phyloP scores from a whole-genome alignment of 805 yeast genomes.

The Saccharomyces eubayanus region DNA sequence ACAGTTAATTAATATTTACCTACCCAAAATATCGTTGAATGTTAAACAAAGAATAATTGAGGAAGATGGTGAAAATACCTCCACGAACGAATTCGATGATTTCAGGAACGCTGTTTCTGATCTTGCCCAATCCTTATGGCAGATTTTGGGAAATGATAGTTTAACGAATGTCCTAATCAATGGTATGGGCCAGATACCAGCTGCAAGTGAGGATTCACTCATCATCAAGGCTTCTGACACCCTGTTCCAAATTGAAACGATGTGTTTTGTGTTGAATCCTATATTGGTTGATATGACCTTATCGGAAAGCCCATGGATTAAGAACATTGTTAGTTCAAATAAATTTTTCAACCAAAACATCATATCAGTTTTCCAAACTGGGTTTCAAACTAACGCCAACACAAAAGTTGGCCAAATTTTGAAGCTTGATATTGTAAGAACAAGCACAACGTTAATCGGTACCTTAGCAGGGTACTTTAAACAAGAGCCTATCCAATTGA shows the following conservation, averaged over 20 bases:
- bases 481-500: slow-evolving; percentile 16
- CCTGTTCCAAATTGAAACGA: slow-evolving; percentile 28
- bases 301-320: slow-evolving; percentile 25
- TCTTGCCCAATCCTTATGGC: slow-evolving; percentile 61
- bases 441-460: slow-evolving; percentile 23
- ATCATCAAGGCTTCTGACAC: slow-evolving; percentile 5
- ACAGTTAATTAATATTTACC: slow-evolving; percentile 52
- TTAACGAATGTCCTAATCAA: slow-evolving; percentile 25
- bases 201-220: slow-evolving; percentile 4
- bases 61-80: slow-evolving; percentile 19
- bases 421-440: slow-evolving; percentile 24
- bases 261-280: slow-evolving; percentile 23
- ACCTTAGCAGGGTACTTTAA: slow-evolving; percentile 25
- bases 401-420: slow-evolving; percentile 13
- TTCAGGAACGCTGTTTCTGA: slow-evolving; percentile 74
- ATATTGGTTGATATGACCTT: slow-evolving; percentile 23
- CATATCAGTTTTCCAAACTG: slow-evolving; percentile 20
- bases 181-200: slow-evolving; percentile 19
- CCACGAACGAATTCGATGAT: slow-evolving; percentile 45
- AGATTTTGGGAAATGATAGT: slow-evolving; percentile 46
- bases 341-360: slow-evolving; percentile 18
- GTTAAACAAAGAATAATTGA: slow-evolving; percentile 33
- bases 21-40: slow-evolving; percentile 53
- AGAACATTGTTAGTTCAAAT: slow-evolving; percentile 20
- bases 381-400: slow-evolving; percentile 13